Conservation (phyloP, 768 basidiomycete genomes). For the Mycena latifolia region DNA sequence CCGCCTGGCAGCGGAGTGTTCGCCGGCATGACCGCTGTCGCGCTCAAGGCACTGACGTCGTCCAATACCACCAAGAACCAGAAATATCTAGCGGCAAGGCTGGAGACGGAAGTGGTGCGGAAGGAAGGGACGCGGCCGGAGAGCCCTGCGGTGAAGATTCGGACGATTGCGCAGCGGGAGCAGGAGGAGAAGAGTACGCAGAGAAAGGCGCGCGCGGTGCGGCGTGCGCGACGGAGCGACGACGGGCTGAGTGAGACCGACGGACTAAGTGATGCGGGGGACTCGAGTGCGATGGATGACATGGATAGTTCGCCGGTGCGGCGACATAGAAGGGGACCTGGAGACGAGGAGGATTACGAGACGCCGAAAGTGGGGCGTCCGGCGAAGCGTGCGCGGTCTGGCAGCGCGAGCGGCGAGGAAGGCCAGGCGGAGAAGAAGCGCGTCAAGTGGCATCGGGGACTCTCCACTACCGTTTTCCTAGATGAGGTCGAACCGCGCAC, state of each 20-base stretch:
- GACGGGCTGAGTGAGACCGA: constrained; percentile 45
- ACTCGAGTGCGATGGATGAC: constrained; percentile 46
- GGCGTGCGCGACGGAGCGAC: constrained; percentile 64
- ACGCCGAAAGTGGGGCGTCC: constrained; percentile 64
- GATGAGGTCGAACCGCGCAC: constrained; percentile 72
- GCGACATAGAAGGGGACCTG: constrained; percentile 74
- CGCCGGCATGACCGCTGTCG: constrained; percentile 75
- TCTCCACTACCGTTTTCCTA: constrained; percentile 71
- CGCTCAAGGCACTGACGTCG: constrained; percentile 77
- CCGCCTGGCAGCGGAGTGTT: constrained; percentile 59
- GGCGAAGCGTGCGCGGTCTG: constrained; percentile 55
- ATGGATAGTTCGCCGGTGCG: constrained; percentile 36
- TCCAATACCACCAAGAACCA: constrained; percentile 84
- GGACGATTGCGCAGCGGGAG: constrained; percentile 75
- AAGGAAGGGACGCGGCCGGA: constrained; percentile 80
- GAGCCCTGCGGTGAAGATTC: constrained; percentile 82
- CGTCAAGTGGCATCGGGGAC: constrained; percentile 84
- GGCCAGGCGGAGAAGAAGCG: constrained; percentile 57
- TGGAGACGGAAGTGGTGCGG: constrained; percentile 79
- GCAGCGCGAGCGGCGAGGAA: constrained; percentile 46
- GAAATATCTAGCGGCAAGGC: constrained; percentile 65
- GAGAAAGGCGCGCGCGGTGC: constrained; percentile 69
- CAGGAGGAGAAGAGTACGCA: constrained; percentile 70
- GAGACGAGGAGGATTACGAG: constrained; percentile 86
- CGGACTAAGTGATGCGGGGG: constrained; percentile 42